Base-by-base conservation (phyloP, 495 filamentous ascomycete species). In the Baudoinia panamericana region DNA sequence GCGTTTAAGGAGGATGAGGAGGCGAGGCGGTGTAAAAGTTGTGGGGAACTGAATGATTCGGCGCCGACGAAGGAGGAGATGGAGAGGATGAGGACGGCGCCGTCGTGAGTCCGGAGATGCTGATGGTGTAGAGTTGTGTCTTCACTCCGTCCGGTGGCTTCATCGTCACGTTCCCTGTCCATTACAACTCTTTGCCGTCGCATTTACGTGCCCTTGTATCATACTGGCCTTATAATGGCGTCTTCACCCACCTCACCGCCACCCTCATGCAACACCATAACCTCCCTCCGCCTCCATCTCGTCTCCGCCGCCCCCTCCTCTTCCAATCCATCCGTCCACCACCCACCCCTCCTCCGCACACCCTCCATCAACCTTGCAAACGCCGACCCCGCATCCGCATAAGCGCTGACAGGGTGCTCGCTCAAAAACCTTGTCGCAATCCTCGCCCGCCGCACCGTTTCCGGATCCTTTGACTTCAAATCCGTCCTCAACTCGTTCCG, bases 11-110 rank as follows among this genome's bases (percentile, higher is more conserved):
- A 61, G 2, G 75, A 76, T 52, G 72, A 78, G 45, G 72, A 74
- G 50, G 73, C 70, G 60, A 72, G 92, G 60, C 81, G 63, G 45
- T 97, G 90, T 63, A 69, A 70, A 51, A 68, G 65, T 12, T 97
- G 90, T 57, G 88, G 87, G 11, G 67, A 63, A 39, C 46, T 93
- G 40, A 87, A 84, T 17, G 64, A 76, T 46, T 48, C 55, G 18
- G 46, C 54, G 20, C 60, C 60, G 21, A 55, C 28, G 31, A 15
- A 53, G 18, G 43, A 51, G 38, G 23, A 11, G 26, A 51, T 59
- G 55, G 47, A 43, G 51, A 53, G 54, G 51, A 61, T 59, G 58
- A 35, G 48, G 31, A 45, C 26, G 25, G 46, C 20, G 8, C 12
- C 20, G 2, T 43, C 26, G 32, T 43, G 15, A 13, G 9, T 17